Evolutionary conservation across 768 basidiomycete species (phyloP).

Genomic region (Lanmaoa pseudosensibilis): DNA sequence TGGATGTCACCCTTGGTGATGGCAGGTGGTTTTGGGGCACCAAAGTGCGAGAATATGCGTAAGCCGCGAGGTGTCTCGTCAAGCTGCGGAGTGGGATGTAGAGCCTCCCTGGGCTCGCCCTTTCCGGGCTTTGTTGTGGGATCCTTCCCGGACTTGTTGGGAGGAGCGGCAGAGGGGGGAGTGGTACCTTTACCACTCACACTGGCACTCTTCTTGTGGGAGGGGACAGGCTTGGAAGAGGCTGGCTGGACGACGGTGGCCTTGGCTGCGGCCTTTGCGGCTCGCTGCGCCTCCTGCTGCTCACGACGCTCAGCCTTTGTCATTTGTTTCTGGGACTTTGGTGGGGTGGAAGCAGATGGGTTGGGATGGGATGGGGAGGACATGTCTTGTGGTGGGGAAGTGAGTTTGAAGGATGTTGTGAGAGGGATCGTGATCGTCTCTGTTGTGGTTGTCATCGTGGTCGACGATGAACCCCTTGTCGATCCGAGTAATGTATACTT

Average conservation of each 20-base stretch:
- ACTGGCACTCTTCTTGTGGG: conserved; percentile 26
- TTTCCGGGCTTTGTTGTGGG: conserved; percentile 18
- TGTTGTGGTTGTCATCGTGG: conserved; percentile 27
- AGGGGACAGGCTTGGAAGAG: conserved; percentile 29
- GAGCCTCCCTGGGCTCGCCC: conserved; percentile 29
- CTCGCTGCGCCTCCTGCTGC: conserved; percentile 76
- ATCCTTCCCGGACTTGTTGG: conserved; percentile 30
- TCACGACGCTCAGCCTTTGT: conserved; percentile 80
- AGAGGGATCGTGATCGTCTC: conserved; percentile 14
- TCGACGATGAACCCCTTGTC: not conserved
- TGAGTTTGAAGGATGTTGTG: conserved; percentile 21
- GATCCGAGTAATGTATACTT: too few species aligned
- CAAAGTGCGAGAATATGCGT: conserved; percentile 86
- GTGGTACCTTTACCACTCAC: conserved; percentile 21
- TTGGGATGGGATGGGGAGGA: not conserved
- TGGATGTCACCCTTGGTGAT: conserved; percentile 83
- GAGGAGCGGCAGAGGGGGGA: conserved; percentile 13
- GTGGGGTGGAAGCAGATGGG: not conserved
- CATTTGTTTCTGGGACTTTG: conserved; percentile 66
- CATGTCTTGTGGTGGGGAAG: conserved; percentile 3
- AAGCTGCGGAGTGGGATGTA: conserved; percentile 27
- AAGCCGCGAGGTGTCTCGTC: conserved; percentile 55
- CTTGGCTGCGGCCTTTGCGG: conserved; percentile 64
- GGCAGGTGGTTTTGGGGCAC: conserved; percentile 57
- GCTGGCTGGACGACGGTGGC: conserved; percentile 24